Evolutionary conservation across 495 filamentous ascomycete species (phyloP).

Genomic region (Xylaria longipes): DNA sequence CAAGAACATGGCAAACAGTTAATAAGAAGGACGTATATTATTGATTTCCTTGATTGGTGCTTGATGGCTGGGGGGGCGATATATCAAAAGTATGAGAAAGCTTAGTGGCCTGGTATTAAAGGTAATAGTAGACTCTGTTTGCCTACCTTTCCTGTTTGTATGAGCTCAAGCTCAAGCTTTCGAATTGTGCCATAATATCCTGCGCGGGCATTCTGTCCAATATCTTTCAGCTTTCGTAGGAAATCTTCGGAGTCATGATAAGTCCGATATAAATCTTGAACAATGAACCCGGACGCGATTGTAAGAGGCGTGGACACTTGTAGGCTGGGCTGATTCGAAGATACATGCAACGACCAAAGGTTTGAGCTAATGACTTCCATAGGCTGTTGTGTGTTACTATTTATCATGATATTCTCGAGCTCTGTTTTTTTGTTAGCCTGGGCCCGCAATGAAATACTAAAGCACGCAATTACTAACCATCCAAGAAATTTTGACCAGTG

Average conservation of each 20-base stretch:
- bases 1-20: background rate
- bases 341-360: conserved; percentile 43
- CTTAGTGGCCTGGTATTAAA: background rate
- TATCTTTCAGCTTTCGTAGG: conserved; percentile 31
- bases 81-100: background rate
- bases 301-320: conserved; percentile 36
- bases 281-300: conserved; percentile 37
- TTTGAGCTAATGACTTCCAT: conserved; percentile 41
- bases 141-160: conserved; percentile 53
- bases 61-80: background rate
- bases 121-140: background rate
- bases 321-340: conserved; percentile 31
- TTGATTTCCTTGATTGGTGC: background rate
- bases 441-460: background rate
- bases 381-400: conserved; percentile 33
- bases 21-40: background rate
- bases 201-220: conserved; percentile 38
- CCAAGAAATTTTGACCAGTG: conserved; percentile 54
- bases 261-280: conserved; percentile 35
- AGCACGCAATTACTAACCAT: conserved; percentile 43
- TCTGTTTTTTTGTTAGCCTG: conserved; percentile 37
- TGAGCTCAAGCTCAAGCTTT: conserved; percentile 52
- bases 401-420: conserved; percentile 49
- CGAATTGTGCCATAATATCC: conserved; percentile 46
- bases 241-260: conserved; percentile 38